Evolutionary conservation across 345 rosid genomes (phyloP), one percentile per base, ranked within the genome.

Genomic region (Salix arbutifolia): DNA sequence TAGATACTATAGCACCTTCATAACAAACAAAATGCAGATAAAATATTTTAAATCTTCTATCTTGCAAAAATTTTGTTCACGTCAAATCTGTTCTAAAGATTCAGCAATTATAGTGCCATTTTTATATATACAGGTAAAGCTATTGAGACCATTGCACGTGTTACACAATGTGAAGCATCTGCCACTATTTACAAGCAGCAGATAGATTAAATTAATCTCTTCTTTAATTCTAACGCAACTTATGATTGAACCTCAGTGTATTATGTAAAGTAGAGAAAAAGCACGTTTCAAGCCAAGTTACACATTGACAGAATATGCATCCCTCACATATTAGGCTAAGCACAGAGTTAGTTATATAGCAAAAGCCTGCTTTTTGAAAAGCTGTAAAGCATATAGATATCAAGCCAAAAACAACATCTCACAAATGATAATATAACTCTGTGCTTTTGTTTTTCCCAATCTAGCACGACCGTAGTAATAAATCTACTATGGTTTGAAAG

Each of bases 1-100:
- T 65, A 67, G 67, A 62, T 30, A 58, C 16, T 46, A 35, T 66
- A 75, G 61, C 65, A 74, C 13, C 52, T 61, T 40, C 65, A 23
- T 48, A 77, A 67, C 53, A 74, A 73, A 85, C 53, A 46, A 77
- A 40, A 31, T 35, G 65, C 56, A 71, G 58, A 73, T 72, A 71
- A 70, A 79, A 65, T 67, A 72, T 46, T 72, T 76, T 53, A 48
- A 68, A 26, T 19, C 10, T 52, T 67, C 13, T 3, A 26, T 40
- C n/a, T 23, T 66, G 37, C 42, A 67, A 23, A 31, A 70, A 31
- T 71, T 25, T 31, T 40, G 9, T 70, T 23, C 9, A 62, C 1
- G 31, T 58, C 33, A 26, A 7, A 23, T 42, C 28, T 19, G 17
- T 25, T 35, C 23, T 38, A 58, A 48, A 38, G 37, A 46, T 6